Base-by-base conservation (phyloP, 805 yeast species). In the Sugiyamaella qingdaonensis region DNA sequence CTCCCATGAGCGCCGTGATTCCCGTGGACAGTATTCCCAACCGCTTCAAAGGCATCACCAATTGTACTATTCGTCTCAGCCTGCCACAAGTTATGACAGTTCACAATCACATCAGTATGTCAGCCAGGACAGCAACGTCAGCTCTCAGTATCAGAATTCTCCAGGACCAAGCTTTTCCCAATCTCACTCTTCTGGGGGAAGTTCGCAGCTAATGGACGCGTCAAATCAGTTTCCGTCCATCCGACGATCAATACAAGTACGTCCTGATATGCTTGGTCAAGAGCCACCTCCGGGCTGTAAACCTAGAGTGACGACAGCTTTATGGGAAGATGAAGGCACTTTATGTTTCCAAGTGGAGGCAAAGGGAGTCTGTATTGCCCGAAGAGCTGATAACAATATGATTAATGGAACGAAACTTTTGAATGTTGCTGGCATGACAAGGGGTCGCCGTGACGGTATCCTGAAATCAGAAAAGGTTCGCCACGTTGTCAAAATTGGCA, bases 261-360 rank as follows among this genome's bases (percentile, higher is more conserved):
- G 56, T 31, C 50, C 58, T 14, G 63, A 61, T 41, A 58, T 64
- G 10, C 58, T 59, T 4, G 69, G 69, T 2, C 69, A 66, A 52
- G 52, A 46, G 14, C 54, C 61, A 9, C 66, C 63, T 18, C 61
- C 68, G 2, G 67, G 67, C 36, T 48, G 62, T 57, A 64, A 67
- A 52, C 82, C 83, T 27, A 65, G 81, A 48, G 88, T 87, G 50
- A 84, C 90, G 47, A 86, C 94, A 13, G 85, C 94, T 14, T 78
- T 85, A 77, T 88, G 95, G 95, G 94, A 87, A 67, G 95, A 87
- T 65, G 95, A 88, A 61, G 83, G 84, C 62, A 88, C 95, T 0
- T 69, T 87, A 43, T 87, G 95, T 65, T 87, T 86, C 69, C 95
- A 86, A 68, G 92, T 88, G 29, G 92, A 86, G 61, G 88, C 88